Percentiles rank a stretch among this genome's conserved stretches.
Evolutionary conservation across 75 land plant species (phyloP).

Genomic region (Larix kaempferi): DNA sequence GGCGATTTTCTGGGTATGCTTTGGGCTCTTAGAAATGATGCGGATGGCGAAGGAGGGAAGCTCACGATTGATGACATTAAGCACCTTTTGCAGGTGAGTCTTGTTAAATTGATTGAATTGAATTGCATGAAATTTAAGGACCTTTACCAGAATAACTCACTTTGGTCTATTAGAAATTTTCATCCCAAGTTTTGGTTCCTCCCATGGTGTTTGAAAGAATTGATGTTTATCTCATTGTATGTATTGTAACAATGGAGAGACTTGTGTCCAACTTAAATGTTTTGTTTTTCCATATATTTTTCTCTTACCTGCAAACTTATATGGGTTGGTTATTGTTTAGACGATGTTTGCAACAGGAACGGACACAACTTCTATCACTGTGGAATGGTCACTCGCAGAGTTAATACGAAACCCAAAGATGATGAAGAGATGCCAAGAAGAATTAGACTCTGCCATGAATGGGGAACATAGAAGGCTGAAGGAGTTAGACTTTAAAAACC

Average conservation of each 20-base stretch:
- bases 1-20: conserved; percentile 28
- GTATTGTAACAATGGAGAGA: too few species aligned
- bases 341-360: background rate
- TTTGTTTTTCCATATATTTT: too few species aligned
- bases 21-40: conserved; percentile 8
- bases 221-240: too few species aligned
- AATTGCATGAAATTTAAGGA: too few species aligned
- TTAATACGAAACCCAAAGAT: background rate
- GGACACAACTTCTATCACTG: background rate
- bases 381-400: background rate
- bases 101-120: too few species aligned
- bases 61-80: conserved; percentile 22
- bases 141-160: too few species aligned
- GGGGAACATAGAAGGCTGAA: conserved; percentile 12
- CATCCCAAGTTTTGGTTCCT: too few species aligned
- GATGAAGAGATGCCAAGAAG: background rate
- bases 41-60: conserved; percentile 16
- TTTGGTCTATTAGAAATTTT: too few species aligned
- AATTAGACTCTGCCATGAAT: background rate
- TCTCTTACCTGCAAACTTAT: too few species aligned
- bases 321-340: background rate
- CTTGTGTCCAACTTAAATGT: too few species aligned
- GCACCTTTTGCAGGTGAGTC: conserved; percentile 14
- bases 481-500: background rate
- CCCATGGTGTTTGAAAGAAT: too few species aligned